A percentile compares a stretch with the other conserved stretches of the same genome.
phyloP scores from a whole-genome alignment of 2,329 filamentous ascomycete genomes.

The Elsinoe arachidis region DNA sequence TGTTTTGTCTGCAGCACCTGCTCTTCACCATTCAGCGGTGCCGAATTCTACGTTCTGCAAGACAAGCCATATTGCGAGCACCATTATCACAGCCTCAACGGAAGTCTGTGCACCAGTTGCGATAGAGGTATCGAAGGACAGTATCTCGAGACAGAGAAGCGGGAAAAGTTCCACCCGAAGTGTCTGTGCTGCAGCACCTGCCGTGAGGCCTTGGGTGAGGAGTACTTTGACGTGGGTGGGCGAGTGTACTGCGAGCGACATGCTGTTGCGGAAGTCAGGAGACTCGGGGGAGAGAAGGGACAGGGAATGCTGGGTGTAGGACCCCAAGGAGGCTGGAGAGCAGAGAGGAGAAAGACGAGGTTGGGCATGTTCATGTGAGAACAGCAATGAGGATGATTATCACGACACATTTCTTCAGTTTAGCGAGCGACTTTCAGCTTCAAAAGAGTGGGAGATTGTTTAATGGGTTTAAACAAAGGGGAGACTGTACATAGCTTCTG shows the following conservation, averaged over 20 bases:
- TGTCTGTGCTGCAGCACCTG: conserved; percentile 85
- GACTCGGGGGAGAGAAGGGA: conserved; percentile 13
- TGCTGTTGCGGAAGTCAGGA: conserved; percentile 46
- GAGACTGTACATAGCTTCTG: conserved; percentile 7
- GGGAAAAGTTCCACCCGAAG: conserved; percentile 72
- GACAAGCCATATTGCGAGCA: conserved; percentile 84
- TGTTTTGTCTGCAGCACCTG: conserved; percentile 92
- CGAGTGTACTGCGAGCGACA: conserved; percentile 80
- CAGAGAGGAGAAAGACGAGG: conserved; percentile 42
- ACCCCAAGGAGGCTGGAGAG: conserved; percentile 23
- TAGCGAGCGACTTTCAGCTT: background rate
- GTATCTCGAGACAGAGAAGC: conserved; percentile 74
- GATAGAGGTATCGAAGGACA: conserved; percentile 83
- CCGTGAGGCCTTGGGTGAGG: conserved; percentile 62
- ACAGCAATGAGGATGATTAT: conserved; percentile 4
- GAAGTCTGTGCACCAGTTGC: conserved; percentile 73
- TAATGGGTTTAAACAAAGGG: background rate
- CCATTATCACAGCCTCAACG: conserved; percentile 88
- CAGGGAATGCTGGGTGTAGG: conserved; percentile 10
- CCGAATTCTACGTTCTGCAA: conserved; percentile 84
- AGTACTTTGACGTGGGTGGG: conserved; percentile 84
- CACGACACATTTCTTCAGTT: background rate
- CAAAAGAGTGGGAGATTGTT: conserved; percentile 6
- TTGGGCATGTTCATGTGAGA: conserved; percentile 41
- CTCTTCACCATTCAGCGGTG: conserved; percentile 67